Evolutionary conservation across 78 protist genomes (phyloP).

Genomic region (Dictyostelium citrinum): DNA sequence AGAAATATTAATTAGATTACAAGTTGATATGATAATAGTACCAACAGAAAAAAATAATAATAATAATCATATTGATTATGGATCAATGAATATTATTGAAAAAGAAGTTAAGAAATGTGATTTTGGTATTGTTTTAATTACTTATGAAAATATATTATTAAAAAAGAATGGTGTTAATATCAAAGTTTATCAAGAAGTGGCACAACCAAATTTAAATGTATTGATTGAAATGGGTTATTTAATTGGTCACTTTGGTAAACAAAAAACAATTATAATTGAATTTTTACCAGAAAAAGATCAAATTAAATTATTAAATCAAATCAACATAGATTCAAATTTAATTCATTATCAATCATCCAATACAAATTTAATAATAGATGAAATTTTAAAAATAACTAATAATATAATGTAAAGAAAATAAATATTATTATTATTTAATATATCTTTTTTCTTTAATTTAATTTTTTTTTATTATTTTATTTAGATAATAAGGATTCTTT

Average conservation of each 20-base stretch:
- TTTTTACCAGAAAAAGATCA: not conserved
- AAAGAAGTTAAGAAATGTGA: not conserved
- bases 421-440: not conserved
- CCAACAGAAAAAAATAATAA: no score
- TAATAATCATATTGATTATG: not conserved
- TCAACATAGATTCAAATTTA: not conserved
- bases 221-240: not conserved
- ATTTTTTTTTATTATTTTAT: not conserved
- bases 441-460: not conserved
- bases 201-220: not conserved
- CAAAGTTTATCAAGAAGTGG: not conserved
- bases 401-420: no score
- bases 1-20: not conserved
- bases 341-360: not conserved
- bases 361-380: not conserved
- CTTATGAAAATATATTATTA: not conserved
- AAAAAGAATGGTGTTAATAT: not conserved
- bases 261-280: not conserved
- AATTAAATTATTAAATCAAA: not conserved
- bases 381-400: not conserved
- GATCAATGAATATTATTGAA: not conserved
- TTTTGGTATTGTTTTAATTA: not conserved
- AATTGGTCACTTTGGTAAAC: not conserved
- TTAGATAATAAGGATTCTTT: not conserved
- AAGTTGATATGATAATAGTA: not conserved